Evolutionary conservation across 192 early-diverging fungal species (phyloP).

Genomic region (Coemansia sp.): DNA sequence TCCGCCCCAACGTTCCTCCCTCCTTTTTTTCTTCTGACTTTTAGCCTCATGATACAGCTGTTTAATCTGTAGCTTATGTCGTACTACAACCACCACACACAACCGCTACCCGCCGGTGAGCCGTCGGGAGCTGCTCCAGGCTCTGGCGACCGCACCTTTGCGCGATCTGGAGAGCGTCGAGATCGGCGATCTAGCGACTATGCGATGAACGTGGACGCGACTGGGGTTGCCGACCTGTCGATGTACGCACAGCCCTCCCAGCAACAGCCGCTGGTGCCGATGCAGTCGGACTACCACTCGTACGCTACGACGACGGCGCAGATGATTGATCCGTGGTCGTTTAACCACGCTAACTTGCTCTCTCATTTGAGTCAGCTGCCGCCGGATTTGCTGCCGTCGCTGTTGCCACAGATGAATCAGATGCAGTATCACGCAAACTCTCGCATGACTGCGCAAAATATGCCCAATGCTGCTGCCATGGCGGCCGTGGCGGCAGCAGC

Average conservation of each 20-base stretch:
- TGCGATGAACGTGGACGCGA: constrained; percentile 38
- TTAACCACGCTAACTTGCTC: constrained; percentile 38
- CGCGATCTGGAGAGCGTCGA: constrained; percentile 10
- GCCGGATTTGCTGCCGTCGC: constrained; percentile 37
- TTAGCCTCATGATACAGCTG: background rate
- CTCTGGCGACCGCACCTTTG: background rate
- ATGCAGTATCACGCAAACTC: constrained; percentile 18
- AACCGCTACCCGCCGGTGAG: background rate
- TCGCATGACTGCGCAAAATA: constrained; percentile 14
- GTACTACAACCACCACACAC: constrained; percentile 10
- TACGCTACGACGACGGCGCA: constrained; percentile 47
- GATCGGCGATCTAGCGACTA: constrained; percentile 34
- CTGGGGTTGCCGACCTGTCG: constrained; percentile 1
- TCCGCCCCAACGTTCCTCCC: background rate
- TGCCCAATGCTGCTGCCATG: constrained; percentile 16
- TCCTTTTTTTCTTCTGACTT: background rate
- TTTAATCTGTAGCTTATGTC: background rate
- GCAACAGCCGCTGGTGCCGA: constrained; percentile 11
- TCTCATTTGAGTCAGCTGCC: constrained; percentile 45
- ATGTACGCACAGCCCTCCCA: background rate
- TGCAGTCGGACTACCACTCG: constrained; percentile 23
- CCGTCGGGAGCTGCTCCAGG: background rate
- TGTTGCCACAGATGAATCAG: constrained; percentile 27
- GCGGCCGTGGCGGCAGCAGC: constrained; percentile 34
- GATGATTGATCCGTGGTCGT: constrained; percentile 47